Conservation (phyloP, 768 basidiomycete genomes). For the Lactarius quietus region DNA sequence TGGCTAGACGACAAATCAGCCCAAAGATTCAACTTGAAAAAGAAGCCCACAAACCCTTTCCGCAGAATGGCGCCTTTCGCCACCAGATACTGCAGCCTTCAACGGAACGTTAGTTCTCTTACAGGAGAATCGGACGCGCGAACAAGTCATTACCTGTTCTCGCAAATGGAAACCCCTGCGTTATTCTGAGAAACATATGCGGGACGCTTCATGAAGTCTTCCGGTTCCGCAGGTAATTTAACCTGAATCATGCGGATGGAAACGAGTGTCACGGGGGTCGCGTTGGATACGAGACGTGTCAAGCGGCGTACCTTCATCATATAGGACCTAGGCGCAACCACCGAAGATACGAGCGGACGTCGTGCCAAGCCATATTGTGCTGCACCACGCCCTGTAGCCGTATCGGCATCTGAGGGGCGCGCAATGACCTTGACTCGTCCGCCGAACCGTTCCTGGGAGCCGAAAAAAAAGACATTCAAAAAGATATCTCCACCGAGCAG, state of each 20-base stretch:
- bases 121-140: not conserved
- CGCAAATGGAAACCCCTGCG: slow-evolving; percentile 73
- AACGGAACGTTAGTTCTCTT: not conserved
- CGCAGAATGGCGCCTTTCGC: slow-evolving; percentile 82
- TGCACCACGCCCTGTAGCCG: slow-evolving; percentile 85
- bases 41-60: slow-evolving; percentile 60
- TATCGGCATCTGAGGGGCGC: slow-evolving; percentile 82
- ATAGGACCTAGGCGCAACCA: slow-evolving; percentile 80
- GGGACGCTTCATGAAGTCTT: slow-evolving; percentile 82
- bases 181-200: slow-evolving; percentile 79
- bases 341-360: slow-evolving; percentile 70
- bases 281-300: not conserved
- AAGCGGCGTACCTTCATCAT: slow-evolving; percentile 66
- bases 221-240: slow-evolving; percentile 82
- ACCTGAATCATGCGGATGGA: slow-evolving; percentile 44
- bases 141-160: slow-evolving; percentile 56
- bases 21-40: slow-evolving; percentile 10
- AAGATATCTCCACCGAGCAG: slow-evolving; percentile 13
- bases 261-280: not conserved
- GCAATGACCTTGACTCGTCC: slow-evolving; percentile 69
- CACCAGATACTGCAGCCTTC: slow-evolving; percentile 81
- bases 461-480: slow-evolving; percentile 4
- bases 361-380: slow-evolving; percentile 82
- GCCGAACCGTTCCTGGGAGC: slow-evolving; percentile 57
- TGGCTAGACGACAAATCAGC: slow-evolving; percentile 49